phyloP scores from a whole-genome alignment of 306 rosid genomes.

The Calophaca sinica region DNA sequence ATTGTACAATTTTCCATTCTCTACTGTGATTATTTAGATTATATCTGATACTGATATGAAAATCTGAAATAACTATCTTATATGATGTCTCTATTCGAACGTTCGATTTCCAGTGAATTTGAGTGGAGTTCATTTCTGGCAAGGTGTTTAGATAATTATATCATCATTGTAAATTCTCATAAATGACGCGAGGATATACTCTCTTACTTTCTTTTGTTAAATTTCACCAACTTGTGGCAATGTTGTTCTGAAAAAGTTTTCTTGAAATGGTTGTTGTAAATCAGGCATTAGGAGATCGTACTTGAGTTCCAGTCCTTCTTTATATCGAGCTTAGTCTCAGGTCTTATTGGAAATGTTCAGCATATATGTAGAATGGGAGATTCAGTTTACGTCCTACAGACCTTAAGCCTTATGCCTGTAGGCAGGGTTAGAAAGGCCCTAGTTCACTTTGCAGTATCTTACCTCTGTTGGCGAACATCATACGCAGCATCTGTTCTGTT shows the following conservation, averaged over 20 bases:
- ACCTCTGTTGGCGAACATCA: background rate
- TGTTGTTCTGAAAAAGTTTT: background rate
- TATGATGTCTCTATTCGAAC: background rate
- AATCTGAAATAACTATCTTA: background rate
- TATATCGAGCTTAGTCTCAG: too few relatives aligned
- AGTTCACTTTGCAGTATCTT: background rate
- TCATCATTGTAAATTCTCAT: background rate
- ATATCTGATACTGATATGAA: slow-evolving; percentile 3
- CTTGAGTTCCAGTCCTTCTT: background rate
- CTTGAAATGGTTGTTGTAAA: background rate
- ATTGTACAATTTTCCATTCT: slow-evolving; percentile 32
- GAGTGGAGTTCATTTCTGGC: slow-evolving; percentile 1
- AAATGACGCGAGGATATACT: background rate
- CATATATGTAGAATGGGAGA: too few relatives aligned
- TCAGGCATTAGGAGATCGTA: background rate
- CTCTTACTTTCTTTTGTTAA: background rate
- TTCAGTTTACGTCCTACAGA: background rate
- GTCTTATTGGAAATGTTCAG: too few relatives aligned
- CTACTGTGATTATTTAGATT: slow-evolving; percentile 39
- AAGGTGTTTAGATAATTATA: background rate
- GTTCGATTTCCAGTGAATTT: slow-evolving; percentile 14
- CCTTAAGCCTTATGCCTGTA: background rate
- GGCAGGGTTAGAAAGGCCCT: background rate
- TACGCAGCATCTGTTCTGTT: background rate
- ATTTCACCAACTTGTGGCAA: background rate